Conservation (phyloP, 139 green algal genomes). For the Chlorella sp. region DNA sequence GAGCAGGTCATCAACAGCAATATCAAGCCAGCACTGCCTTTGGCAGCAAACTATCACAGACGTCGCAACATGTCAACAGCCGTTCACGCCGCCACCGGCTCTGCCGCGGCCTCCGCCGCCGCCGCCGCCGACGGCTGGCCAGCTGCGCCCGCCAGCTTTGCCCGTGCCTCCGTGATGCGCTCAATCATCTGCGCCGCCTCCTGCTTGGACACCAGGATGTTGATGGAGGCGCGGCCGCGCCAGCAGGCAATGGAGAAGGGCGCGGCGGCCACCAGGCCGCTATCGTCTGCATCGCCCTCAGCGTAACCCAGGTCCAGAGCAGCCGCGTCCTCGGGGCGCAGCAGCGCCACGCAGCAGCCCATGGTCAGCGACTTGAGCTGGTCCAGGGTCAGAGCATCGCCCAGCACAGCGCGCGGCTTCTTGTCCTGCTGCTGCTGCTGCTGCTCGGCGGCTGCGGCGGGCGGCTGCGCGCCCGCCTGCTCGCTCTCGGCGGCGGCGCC, state of each 20-base stretch:
- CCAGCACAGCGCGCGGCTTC: background rate
- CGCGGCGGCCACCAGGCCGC: constrained; percentile 59
- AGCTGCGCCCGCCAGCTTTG: background rate
- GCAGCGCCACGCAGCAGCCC: constrained; percentile 59
- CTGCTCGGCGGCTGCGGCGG: background rate
- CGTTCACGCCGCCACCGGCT: background rate
- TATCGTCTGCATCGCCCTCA: background rate
- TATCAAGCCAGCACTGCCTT: background rate
- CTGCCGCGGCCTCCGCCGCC: background rate
- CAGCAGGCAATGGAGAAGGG: constrained; percentile 85
- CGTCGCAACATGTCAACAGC: too few relatives aligned
- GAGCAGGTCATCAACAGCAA: background rate
- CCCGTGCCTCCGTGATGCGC: constrained; percentile 51
- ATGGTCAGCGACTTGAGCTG: constrained; percentile 42
- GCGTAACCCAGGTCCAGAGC: constrained; percentile 54
- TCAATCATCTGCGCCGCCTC: constrained; percentile 79
- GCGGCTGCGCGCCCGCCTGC: too few relatives aligned
- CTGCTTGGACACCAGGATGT: constrained; percentile 82
- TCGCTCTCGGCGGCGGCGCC: background rate
- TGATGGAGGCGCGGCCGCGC: constrained; percentile 76
- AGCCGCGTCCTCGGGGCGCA: constrained; percentile 59
- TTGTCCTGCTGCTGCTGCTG: constrained; percentile 8
- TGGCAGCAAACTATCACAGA: background rate
- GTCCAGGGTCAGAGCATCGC: constrained; percentile 23
- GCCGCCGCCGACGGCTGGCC: background rate